Evolutionary conservation across 352 stramenopile species (phyloP).

Genomic region (Phytophthora syringae): DNA sequence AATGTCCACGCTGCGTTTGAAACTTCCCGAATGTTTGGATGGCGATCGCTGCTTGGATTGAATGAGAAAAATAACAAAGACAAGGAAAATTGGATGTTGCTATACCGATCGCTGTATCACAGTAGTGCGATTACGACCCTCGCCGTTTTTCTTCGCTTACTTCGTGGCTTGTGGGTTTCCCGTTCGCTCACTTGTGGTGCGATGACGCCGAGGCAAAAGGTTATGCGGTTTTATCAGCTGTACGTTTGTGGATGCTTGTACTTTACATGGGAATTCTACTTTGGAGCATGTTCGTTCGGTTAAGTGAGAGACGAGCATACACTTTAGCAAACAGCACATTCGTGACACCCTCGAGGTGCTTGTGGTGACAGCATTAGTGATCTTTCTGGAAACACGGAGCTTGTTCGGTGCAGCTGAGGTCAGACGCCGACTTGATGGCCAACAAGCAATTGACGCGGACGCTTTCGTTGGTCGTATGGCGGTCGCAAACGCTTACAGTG

Average conservation of each 20-base stretch:
- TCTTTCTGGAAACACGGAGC: slow-evolving; percentile 25
- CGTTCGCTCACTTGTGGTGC: slow-evolving; percentile 59
- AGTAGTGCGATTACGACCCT: slow-evolving; percentile 46
- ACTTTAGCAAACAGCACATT: slow-evolving; percentile 44
- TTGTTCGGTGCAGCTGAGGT: slow-evolving; percentile 36
- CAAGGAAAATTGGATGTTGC: slow-evolving; percentile 42
- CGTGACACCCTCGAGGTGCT: slow-evolving; percentile 51
- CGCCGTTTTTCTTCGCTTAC: slow-evolving; percentile 50
- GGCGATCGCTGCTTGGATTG: slow-evolving; percentile 31
- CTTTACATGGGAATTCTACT: slow-evolving; percentile 42
- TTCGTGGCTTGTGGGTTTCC: slow-evolving; percentile 59
- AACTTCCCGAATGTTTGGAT: slow-evolving; percentile 39
- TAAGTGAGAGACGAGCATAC: slow-evolving; percentile 55
- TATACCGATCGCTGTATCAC: slow-evolving; percentile 65
- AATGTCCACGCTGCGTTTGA: slow-evolving; percentile 45
- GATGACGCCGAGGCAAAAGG: slow-evolving; percentile 22
- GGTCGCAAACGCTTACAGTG: slow-evolving; percentile 58
- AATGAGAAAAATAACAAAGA: slow-evolving; percentile 8
- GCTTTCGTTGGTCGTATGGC: slow-evolving; percentile 41
- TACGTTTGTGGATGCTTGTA: slow-evolving; percentile 63
- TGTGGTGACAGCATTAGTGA: slow-evolving; percentile 31
- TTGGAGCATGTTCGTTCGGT: slow-evolving; percentile 38
- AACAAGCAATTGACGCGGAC: slow-evolving; percentile 40
- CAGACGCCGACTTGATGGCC: slow-evolving; percentile 48
- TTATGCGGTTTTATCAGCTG: slow-evolving; percentile 41